Conservation (phyloP, 2,329 filamentous ascomycete species). For the Penicillium sp. region DNA sequence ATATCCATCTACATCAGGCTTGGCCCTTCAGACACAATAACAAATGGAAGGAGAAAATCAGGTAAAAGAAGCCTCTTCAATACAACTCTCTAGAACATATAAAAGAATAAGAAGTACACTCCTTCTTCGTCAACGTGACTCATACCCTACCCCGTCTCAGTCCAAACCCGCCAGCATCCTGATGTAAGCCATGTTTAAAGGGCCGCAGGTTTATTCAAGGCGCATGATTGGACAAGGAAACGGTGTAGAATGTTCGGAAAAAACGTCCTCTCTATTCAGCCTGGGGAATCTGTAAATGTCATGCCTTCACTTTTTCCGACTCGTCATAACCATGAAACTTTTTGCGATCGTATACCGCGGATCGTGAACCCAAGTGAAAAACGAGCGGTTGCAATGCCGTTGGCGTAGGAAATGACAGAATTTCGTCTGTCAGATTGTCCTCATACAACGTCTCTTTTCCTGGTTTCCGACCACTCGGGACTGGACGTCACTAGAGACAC, state of each 20-base stretch:
- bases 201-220: conserved; percentile 15
- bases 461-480: conserved; percentile 16
- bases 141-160: conserved; percentile 25
- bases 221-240: conserved; percentile 24
- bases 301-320: conserved; percentile 32
- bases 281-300: conserved; percentile 36
- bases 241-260: conserved; percentile 21
- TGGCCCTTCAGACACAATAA: conserved; percentile 24
- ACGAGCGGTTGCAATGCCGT: conserved; percentile 23
- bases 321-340: conserved; percentile 38
- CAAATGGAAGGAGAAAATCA: conserved; percentile 23
- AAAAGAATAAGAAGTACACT: conserved; percentile 33
- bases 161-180: conserved; percentile 10
- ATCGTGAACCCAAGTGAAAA: conserved; percentile 26
- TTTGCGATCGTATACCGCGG: conserved; percentile 27
- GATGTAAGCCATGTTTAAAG: conserved; percentile 1
- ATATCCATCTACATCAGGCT: conserved; percentile 32
- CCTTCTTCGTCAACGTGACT: conserved; percentile 36
- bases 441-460: conserved; percentile 17
- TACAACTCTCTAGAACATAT: conserved; percentile 41
- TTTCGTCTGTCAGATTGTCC: conserved; percentile 17
- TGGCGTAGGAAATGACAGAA: conserved; percentile 8
- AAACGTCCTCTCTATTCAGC: conserved; percentile 37
- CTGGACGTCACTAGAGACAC: conserved; percentile 23
- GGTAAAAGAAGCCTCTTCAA: conserved; percentile 31